A percentile compares a stretch with the other conserved stretches of the same genome.
These are phyloP conservation scores for Paracorniculantispora psalliotae DNA, from an alignment of 2,329 filamentous ascomycete genomes.

Conservation along the genomic window DNA sequence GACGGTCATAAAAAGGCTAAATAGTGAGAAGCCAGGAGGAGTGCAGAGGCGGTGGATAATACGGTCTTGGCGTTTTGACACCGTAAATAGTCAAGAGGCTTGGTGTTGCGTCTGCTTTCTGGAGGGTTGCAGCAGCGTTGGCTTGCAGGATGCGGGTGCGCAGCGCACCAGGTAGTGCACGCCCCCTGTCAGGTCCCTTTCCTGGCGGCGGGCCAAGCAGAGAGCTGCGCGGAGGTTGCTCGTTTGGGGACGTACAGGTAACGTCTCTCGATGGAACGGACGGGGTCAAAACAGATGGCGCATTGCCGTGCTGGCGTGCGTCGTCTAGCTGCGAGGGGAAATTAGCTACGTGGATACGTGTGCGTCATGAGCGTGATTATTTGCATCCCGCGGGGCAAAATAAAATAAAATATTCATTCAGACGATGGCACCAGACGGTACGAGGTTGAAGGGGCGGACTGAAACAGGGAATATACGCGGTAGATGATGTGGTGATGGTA, in stretches of 20 bases:
- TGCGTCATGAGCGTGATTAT: conserved; percentile 10
- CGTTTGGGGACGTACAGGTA: neutral
- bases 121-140: neutral
- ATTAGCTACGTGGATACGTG: conserved; percentile 10
- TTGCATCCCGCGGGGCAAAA: neutral
- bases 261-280: neutral
- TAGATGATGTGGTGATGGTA: neutral
- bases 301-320: conserved; percentile 3
- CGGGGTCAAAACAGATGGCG: conserved; percentile 3
- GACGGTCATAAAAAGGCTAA: neutral
- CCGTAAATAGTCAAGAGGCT: neutral
- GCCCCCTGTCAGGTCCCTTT: neutral
- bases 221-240: conserved; percentile 4
- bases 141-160: neutral
- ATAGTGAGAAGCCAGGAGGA: neutral
- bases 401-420: neutral
- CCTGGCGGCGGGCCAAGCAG: neutral
- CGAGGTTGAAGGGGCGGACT: neutral
- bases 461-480: neutral
- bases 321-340: neutral
- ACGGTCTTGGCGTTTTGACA: conserved; percentile 9
- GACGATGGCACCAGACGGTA: neutral
- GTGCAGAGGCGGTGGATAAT: neutral
- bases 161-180: neutral
- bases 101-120: neutral